A percentile compares a stretch with the other conserved stretches of the same genome.
phyloP scores from a whole-genome alignment of 352 stramenopile species.

The Globisporangium camurandrum region DNA sequence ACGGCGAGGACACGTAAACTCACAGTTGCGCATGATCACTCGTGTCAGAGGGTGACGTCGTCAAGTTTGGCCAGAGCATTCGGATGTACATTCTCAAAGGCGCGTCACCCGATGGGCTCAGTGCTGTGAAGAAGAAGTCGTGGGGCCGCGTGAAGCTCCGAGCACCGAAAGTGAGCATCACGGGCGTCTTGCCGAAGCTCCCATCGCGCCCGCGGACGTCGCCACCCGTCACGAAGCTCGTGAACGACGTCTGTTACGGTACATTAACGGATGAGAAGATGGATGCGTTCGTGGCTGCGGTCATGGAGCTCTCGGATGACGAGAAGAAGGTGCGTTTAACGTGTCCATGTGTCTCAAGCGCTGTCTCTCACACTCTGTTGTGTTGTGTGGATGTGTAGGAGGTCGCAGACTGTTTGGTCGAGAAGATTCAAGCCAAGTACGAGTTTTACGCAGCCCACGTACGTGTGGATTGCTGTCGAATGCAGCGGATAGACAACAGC shows the following conservation, averaged over 20 bases:
- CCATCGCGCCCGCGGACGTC: slow-evolving; percentile 49
- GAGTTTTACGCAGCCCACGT: slow-evolving; percentile 79
- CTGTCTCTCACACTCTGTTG: not conserved
- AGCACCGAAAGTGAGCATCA: slow-evolving; percentile 66
- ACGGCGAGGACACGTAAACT: too few relatives aligned
- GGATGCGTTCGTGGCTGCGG: slow-evolving; percentile 52
- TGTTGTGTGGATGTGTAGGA: slow-evolving; percentile 24
- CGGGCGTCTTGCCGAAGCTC: slow-evolving; percentile 60
- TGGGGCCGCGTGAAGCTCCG: slow-evolving; percentile 74
- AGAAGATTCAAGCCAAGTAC: slow-evolving; percentile 78
- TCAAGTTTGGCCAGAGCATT: slow-evolving; percentile 86
- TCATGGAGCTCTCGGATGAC: slow-evolving; percentile 63
- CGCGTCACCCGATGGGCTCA: slow-evolving; percentile 46
- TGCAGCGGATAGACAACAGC: too few relatives aligned
- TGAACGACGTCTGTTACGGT: slow-evolving; percentile 81
- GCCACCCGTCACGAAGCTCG: slow-evolving; percentile 56
- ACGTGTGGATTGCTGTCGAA: slow-evolving; percentile 4
- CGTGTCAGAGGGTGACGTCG: slow-evolving; percentile 80
- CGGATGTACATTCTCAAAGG: slow-evolving; percentile 81
- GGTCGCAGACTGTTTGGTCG: slow-evolving; percentile 71
- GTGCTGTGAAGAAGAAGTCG: slow-evolving; percentile 69
- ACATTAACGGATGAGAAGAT: slow-evolving; percentile 67
- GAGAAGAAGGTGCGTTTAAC: slow-evolving; percentile 41
- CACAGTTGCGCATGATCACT: too few relatives aligned
- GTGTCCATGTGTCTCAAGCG: not conserved